Percentiles rank a stretch among this genome's conserved stretches.
Evolutionary conservation across 2,329 filamentous ascomycete genomes (phyloP).

Genomic region (Nemania sp.): DNA sequence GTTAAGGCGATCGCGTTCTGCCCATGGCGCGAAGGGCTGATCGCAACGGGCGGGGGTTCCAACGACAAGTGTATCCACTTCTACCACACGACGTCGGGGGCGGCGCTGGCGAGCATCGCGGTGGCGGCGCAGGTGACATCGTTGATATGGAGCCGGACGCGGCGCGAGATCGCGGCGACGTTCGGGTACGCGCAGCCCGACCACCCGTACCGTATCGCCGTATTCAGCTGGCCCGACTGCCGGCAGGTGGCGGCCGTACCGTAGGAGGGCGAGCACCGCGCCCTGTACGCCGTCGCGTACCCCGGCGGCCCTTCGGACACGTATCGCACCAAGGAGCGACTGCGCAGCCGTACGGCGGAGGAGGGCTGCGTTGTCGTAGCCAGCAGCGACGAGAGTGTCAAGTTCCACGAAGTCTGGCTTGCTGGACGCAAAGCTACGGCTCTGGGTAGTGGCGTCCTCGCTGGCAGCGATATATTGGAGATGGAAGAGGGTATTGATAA

Average conservation of each 20-base stretch:
- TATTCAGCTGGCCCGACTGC: constrained; percentile 96
- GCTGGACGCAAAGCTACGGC: constrained; percentile 67
- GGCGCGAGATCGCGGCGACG: constrained; percentile 89
- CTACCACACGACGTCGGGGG: constrained; percentile 86
- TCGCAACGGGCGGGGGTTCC: constrained; percentile 92
- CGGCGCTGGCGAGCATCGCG: constrained; percentile 87
- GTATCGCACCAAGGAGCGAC: constrained; percentile 66
- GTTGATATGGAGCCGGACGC: constrained; percentile 87
- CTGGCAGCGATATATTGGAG: constrained; percentile 88
- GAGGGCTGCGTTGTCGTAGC: constrained; percentile 92
- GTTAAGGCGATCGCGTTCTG: constrained; percentile 98
- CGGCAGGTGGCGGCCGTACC: constrained; percentile 86
- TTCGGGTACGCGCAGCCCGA: constrained; percentile 95
- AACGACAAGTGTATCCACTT: constrained; percentile 98
- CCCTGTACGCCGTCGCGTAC: constrained; percentile 89
- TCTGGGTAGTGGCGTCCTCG: constrained; percentile 71
- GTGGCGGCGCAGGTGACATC: constrained; percentile 94
- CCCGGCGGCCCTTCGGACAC: constrained; percentile 62
- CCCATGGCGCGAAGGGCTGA: constrained; percentile 87
- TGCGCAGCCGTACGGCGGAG: constrained; percentile 63
- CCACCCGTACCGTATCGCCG: constrained; percentile 87
- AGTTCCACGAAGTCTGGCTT: constrained; percentile 96
- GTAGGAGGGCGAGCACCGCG: constrained; percentile 82
- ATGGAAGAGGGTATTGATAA: constrained; percentile 82
- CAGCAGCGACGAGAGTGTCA: constrained; percentile 90